These are phyloP conservation scores for Casuarina equisetifolia DNA, from an alignment of 306 rosid species.

Conservation along the genomic window DNA sequence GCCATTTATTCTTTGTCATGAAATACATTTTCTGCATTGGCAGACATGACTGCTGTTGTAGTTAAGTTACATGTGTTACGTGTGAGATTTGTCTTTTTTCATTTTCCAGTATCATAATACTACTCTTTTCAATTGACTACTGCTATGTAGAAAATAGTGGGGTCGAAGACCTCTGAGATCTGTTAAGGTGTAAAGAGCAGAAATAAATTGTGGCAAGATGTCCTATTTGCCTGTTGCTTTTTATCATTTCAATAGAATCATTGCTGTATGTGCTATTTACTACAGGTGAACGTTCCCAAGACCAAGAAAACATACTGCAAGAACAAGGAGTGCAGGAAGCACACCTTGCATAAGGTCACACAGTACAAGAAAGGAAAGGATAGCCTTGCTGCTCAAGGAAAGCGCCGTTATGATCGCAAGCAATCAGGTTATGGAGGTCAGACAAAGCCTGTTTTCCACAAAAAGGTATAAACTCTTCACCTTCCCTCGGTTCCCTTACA, in stretches of 20 bases:
- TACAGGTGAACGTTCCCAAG: constrained; percentile 9
- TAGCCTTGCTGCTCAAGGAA: constrained; percentile 7
- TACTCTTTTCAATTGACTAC: background rate
- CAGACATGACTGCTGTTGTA: background rate
- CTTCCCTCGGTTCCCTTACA: background rate
- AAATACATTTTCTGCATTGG: background rate
- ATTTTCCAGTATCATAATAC: background rate
- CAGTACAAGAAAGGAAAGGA: constrained; percentile 7
- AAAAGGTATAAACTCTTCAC: background rate
- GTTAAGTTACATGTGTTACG: background rate
- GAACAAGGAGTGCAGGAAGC: constrained; percentile 7
- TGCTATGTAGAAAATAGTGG: no score
- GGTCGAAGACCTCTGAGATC: background rate
- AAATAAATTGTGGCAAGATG: background rate
- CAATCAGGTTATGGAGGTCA: constrained; percentile 11
- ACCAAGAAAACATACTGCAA: constrained; percentile 9
- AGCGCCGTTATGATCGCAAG: constrained; percentile 8
- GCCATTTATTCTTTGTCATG: background rate
- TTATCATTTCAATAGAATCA: no score
- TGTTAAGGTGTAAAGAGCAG: no score
- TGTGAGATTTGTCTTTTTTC: background rate
- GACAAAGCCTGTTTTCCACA: constrained; percentile 7
- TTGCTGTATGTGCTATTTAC: background rate
- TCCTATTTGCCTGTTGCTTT: background rate
- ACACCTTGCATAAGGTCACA: constrained; percentile 5